These are phyloP conservation scores for Cladorrhinum sp. DNA, from an alignment of 2,329 filamentous ascomycete species.

Conservation along the genomic window DNA sequence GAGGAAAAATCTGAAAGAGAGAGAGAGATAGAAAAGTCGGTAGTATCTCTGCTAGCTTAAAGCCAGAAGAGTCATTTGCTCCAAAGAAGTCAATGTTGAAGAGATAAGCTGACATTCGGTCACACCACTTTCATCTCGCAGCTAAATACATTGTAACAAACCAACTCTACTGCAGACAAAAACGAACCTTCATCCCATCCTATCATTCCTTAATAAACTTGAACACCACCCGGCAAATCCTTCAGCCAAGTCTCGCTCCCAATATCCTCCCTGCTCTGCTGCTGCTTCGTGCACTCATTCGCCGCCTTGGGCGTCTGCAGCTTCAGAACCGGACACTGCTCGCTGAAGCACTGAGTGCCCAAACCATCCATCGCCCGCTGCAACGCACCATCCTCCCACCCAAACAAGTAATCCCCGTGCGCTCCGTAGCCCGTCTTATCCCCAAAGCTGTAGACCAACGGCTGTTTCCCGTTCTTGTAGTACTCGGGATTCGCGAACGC, in stretches of 20 bases:
- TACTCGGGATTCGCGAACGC: constrained; percentile 20
- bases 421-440: constrained; percentile 21
- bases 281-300: constrained; percentile 20
- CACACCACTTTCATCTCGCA: too few species aligned
- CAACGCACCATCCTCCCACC: constrained; percentile 21
- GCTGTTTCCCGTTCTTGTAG: constrained; percentile 24
- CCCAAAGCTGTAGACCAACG: constrained; percentile 21
- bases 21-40: too few species aligned
- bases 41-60: too few species aligned
- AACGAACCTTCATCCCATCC: too few species aligned
- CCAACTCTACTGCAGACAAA: too few species aligned
- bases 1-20: too few species aligned
- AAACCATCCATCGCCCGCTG: constrained; percentile 24
- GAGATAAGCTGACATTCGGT: too few species aligned
- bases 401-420: constrained; percentile 25
- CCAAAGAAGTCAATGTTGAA: too few species aligned
- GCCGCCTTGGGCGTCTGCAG: constrained; percentile 15
- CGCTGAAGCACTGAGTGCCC: constrained; percentile 20
- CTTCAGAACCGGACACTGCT: constrained; percentile 21
- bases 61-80: too few species aligned
- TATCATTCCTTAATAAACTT: not conserved
- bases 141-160: too few species aligned
- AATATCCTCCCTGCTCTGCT: constrained; percentile 19
- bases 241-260: constrained; percentile 6
- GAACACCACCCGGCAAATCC: constrained; percentile 5